Percentiles rank a stretch among this genome's conserved stretches.
These are phyloP conservation scores for Talaromyces sp. DNA, from an alignment of 2,329 filamentous ascomycete species.

Conservation along the genomic window DNA sequence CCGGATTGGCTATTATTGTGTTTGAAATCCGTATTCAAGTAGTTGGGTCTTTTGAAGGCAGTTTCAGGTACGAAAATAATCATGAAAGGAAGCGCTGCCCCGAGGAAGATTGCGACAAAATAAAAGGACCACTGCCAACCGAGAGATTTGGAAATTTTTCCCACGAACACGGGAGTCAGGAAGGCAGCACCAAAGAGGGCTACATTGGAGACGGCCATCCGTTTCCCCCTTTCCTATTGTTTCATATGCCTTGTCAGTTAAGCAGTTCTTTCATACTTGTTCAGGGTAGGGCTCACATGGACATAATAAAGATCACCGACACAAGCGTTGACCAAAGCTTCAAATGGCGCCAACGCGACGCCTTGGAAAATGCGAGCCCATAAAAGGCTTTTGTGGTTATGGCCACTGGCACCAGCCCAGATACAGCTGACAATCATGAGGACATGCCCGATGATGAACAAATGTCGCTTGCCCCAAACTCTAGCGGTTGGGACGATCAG, in stretches of 20 bases:
- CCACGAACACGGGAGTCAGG: slow-evolving; percentile 85
- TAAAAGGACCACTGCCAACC: slow-evolving; percentile 91
- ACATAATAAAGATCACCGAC: slow-evolving; percentile 92
- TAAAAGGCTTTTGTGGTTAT: slow-evolving; percentile 71
- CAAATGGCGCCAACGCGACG: slow-evolving; percentile 82
- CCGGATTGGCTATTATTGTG: slow-evolving; percentile 33
- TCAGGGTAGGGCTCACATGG: slow-evolving; percentile 59
- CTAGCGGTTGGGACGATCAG: slow-evolving; percentile 85
- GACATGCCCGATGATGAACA: slow-evolving; percentile 76
- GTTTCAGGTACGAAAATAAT: slow-evolving; percentile 85
- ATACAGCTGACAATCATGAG: slow-evolving; percentile 73
- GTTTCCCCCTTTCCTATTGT: slow-evolving; percentile 68
- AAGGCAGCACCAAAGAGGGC: slow-evolving; percentile 72
- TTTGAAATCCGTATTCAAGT: slow-evolving; percentile 70
- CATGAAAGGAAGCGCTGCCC: slow-evolving; percentile 68
- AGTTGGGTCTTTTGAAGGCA: slow-evolving; percentile 68
- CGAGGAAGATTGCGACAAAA: slow-evolving; percentile 82
- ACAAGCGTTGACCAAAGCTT: slow-evolving; percentile 83
- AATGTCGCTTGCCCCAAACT: slow-evolving; percentile 90
- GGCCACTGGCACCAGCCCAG: slow-evolving; percentile 74
- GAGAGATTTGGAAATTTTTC: slow-evolving; percentile 75
- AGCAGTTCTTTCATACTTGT: background rate
- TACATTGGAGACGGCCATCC: slow-evolving; percentile 81
- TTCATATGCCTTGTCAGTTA: background rate
- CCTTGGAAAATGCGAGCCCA: slow-evolving; percentile 84